Conservation (phyloP, 352 stramenopile genomes). For the Globisporangium carolinianum region DNA sequence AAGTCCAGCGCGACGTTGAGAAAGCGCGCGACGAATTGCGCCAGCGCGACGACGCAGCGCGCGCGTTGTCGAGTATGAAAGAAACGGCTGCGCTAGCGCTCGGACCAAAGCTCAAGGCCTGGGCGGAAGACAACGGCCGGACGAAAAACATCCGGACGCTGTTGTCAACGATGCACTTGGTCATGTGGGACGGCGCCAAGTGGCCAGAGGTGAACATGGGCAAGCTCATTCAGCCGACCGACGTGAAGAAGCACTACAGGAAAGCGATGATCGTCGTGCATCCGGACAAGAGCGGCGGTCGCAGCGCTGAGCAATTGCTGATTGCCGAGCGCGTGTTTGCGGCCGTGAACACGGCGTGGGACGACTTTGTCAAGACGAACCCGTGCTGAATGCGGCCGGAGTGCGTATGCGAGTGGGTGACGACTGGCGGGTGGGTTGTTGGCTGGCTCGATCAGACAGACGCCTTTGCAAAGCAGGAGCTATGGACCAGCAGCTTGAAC, state of each 20-base stretch:
- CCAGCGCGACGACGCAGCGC: slow-evolving; percentile 53
- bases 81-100: slow-evolving; percentile 46
- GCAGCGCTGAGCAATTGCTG: slow-evolving; percentile 82
- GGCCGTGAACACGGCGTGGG: slow-evolving; percentile 86
- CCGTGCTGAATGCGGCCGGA: slow-evolving; percentile 26
- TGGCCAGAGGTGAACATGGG: slow-evolving; percentile 89
- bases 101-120: slow-evolving; percentile 69
- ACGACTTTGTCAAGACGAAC: slow-evolving; percentile 79
- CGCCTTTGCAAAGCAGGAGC: too few species aligned
- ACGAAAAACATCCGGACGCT: slow-evolving; percentile 89
- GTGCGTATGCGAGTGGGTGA: background rate
- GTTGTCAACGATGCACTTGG: slow-evolving; percentile 87
- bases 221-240: slow-evolving; percentile 85
- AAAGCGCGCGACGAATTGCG: slow-evolving; percentile 66
- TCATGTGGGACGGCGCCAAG: slow-evolving; percentile 88
- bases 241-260: slow-evolving; percentile 90
- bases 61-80: slow-evolving; percentile 59
- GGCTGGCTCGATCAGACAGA: too few species aligned
- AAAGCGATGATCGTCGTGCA: slow-evolving; percentile 92
- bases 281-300: slow-evolving; percentile 83
- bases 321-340: slow-evolving; percentile 90
- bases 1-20: slow-evolving; percentile 66
- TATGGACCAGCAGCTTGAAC: too few species aligned
- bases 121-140: slow-evolving; percentile 82
- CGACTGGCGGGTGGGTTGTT: background rate